These are phyloP conservation scores for Clarireedia monteithiana DNA, from an alignment of 2,329 filamentous ascomycete species.

Conservation along the genomic window DNA sequence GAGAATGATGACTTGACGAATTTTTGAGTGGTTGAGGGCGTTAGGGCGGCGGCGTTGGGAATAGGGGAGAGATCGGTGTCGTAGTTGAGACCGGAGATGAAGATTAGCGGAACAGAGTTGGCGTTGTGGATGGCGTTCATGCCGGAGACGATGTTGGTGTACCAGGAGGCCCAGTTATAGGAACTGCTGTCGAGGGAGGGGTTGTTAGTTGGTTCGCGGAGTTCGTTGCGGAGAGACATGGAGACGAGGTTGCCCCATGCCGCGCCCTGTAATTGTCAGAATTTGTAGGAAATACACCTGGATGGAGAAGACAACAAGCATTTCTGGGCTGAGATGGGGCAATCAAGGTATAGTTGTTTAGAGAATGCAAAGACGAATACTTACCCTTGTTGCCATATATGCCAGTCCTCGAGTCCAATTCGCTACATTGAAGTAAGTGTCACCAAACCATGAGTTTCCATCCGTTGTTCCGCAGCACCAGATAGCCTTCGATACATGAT, in stretches of 20 bases:
- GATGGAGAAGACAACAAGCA: background rate
- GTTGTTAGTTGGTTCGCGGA: constrained; percentile 25
- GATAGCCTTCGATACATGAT: constrained; percentile 49
- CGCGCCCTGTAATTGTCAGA: background rate
- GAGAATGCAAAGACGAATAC: constrained; percentile 13
- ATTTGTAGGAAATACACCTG: background rate
- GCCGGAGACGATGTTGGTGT: constrained; percentile 35
- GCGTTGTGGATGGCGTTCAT: constrained; percentile 35
- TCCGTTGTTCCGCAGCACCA: constrained; percentile 51
- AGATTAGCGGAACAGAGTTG: constrained; percentile 38
- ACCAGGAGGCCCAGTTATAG: constrained; percentile 40
- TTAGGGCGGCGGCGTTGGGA: constrained; percentile 11
- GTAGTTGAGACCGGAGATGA: constrained; percentile 40
- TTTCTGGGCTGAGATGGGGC: background rate
- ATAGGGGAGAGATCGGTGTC: constrained; percentile 28
- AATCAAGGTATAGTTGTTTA: background rate
- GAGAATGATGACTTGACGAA: constrained; percentile 33
- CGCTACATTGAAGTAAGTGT: constrained; percentile 46
- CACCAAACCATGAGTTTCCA: constrained; percentile 55
- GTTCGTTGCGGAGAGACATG: constrained; percentile 34
- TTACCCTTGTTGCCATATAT: constrained; percentile 53
- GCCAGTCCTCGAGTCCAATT: constrained; percentile 54
- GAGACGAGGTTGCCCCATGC: constrained; percentile 16
- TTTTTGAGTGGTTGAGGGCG: constrained; percentile 10
- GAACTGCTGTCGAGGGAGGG: constrained; percentile 13